Evolutionary conservation across 495 filamentous ascomycete species (phyloP), one percentile per base, ranked within the genome.

Genomic region (Penicillium paxilli): DNA sequence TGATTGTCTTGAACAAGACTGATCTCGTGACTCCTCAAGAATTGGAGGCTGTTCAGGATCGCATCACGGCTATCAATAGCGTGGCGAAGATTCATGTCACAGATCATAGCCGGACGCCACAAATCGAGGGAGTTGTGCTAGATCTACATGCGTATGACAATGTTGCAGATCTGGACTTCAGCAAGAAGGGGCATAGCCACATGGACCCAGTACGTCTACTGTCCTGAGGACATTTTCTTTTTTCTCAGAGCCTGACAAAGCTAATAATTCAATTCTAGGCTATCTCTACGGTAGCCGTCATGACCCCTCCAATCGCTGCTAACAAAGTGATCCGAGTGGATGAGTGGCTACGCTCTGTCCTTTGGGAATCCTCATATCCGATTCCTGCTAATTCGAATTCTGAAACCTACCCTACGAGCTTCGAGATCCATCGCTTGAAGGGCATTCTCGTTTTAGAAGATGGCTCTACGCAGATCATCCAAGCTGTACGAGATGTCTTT

Each of bases 111-210:
- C 80, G 80, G 35, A 85, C 96, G 1, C 90, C 91, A 25, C 74
- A 87, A 58, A 81, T 98, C 25, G 91, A 96, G 54, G 91, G 89
- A 9, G 80, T 93, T 51, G 71, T 98, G 4, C 72, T 98, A 25
- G 94, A 97, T 69, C 72, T 98, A 19, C 92, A 96, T 69, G 95
- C 94, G 1, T 98, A 97, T 64, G 90, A 98, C 60, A 77, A 86
- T 55, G 83, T 96, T 3, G 82, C 83, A 20, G 80, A 76, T 41
- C 65, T 94, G 12, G 84, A 91, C 57, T 81, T 84, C 50, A 70
- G 79, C 16, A 73, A 71, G 35, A 87, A 87, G 66, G 88, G 87
- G 0, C 85, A 91, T 63, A 88, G 87, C 62, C 86, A 91, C 70
- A 79, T 97, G 26, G 94, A 98, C 71, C 88, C 90, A 48, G 90